Evolutionary conservation across 2,329 filamentous ascomycete genomes (phyloP), one percentile per base, ranked within the genome.

Genomic region (Pseudopithomyces maydicus): DNA sequence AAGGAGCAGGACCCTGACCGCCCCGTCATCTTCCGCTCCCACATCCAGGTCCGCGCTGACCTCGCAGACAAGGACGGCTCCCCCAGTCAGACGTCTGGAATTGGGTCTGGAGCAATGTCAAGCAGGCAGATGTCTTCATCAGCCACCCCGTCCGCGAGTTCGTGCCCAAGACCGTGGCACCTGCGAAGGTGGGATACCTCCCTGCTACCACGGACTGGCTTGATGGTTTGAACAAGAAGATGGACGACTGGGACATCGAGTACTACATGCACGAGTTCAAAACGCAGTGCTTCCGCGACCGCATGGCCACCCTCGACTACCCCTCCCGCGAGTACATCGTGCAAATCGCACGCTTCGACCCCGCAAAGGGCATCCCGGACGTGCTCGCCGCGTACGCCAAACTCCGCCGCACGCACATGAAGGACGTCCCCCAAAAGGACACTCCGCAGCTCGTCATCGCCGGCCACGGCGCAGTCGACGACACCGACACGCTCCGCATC

Each of bases 161-260:
- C 64, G 89, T 95, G 10, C 91, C 91, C 2, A 77, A 81, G 29
- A 87, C 80, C 55, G 89, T 95, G 5, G 85, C 87, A 1, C 76
- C 75, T 1, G 80, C 88, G 52, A 89, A 85, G 63, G 87, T 94
- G 0, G 87, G 85, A 1, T 92, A 92, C 71, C 80, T 94, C 71
- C 90, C 90, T 2, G 91, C 91, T 11, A 90, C 90, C 0, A 94
- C 90, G 0, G 91, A 95, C 74, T 95, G 90, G 88, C 81, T 92
- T 3, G 91, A 95, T 70, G 91, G 91, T 8, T 75, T 94, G 63
- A 95, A 93, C 79, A 95, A 95, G 75, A 76, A 80, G 22, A 82
- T 94, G 73, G 84, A 84, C 57, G 80, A 84, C 49, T 92, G 88
- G 85, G 89, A 92, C 68, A 80, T 82, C 6, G 84, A 85, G 12